These are phyloP conservation scores for Primulina tabacum DNA, from an alignment of 257 asterid species.

Conservation along the genomic window DNA sequence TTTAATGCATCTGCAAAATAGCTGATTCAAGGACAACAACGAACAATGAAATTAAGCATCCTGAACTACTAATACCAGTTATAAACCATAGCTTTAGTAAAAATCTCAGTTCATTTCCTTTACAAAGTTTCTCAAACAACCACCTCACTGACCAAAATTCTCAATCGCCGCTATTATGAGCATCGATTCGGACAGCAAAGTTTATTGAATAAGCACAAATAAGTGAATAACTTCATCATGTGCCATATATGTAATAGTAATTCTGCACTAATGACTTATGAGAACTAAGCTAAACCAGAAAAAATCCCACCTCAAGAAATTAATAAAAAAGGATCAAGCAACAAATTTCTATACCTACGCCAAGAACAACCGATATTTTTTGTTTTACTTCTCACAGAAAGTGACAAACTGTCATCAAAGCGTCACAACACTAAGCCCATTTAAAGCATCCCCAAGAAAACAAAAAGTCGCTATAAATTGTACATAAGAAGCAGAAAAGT, in stretches of 20 bases:
- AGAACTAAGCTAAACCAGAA: neutral
- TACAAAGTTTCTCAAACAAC: neutral
- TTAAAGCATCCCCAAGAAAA: slow-evolving; percentile 7
- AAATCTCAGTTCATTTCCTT: neutral
- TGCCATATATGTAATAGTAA: neutral
- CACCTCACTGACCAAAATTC: too few relatives aligned
- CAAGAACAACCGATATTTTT: slow-evolving; percentile 13
- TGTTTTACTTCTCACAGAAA: neutral
- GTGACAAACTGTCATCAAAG: slow-evolving; percentile 11
- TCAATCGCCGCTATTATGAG: too few relatives aligned
- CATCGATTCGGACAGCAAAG: neutral
- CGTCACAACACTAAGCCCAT: neutral
- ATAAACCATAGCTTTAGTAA: neutral
- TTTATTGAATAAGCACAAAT: neutral
- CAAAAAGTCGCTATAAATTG: neutral
- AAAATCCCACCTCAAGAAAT: neutral
- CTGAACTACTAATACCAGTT: neutral
- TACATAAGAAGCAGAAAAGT: slow-evolving; percentile 18
- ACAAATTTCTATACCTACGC: slow-evolving; percentile 12
- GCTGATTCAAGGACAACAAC: neutral
- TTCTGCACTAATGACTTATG: neutral
- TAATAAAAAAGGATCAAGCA: neutral
- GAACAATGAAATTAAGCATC: neutral
- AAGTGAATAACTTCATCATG: neutral
- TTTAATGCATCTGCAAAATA: neutral